Conservation (phyloP, 352 stramenopile genomes). For the Paralagenidium karlingii region DNA sequence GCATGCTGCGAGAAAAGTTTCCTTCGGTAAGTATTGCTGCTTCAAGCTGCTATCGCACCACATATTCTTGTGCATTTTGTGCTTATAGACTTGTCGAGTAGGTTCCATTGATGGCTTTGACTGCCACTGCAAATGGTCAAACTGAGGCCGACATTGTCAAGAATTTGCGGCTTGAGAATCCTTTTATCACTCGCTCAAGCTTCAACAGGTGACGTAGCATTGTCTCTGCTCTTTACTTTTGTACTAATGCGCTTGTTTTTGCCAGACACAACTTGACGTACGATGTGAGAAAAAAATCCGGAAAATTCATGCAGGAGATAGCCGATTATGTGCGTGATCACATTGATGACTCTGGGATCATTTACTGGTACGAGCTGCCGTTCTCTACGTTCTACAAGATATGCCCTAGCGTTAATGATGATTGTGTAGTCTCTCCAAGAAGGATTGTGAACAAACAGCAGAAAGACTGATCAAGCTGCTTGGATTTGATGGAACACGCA, state of each 20-base stretch:
- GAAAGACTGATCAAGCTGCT: conserved; percentile 70
- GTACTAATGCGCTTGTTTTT: background rate
- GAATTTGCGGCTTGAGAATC: conserved; percentile 57
- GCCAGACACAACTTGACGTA: conserved; percentile 73
- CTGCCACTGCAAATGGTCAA: conserved; percentile 75
- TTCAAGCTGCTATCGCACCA: background rate
- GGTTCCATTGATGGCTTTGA: conserved; percentile 83
- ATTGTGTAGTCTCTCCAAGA: conserved; percentile 65
- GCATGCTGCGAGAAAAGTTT: conserved; percentile 86
- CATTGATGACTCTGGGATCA: conserved; percentile 82
- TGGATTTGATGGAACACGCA: conserved; percentile 54
- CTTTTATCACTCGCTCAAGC: conserved; percentile 71
- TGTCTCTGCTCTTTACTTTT: background rate
- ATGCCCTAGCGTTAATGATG: conserved; percentile 1
- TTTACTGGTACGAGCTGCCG: conserved; percentile 59
- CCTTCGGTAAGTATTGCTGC: conserved; percentile 53
- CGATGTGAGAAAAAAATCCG: conserved; percentile 64
- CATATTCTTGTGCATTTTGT: conserved; percentile 3
- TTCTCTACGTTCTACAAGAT: background rate
- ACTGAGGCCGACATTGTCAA: conserved; percentile 74
- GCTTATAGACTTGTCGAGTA: conserved; percentile 7
- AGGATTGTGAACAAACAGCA: conserved; percentile 74
- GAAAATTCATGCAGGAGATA: conserved; percentile 75
- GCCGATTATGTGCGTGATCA: conserved; percentile 61
- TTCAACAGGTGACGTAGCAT: conserved; percentile 55